Conservation (phyloP, 23 red algal genomes). For the Gracilaria domingensis region DNA sequence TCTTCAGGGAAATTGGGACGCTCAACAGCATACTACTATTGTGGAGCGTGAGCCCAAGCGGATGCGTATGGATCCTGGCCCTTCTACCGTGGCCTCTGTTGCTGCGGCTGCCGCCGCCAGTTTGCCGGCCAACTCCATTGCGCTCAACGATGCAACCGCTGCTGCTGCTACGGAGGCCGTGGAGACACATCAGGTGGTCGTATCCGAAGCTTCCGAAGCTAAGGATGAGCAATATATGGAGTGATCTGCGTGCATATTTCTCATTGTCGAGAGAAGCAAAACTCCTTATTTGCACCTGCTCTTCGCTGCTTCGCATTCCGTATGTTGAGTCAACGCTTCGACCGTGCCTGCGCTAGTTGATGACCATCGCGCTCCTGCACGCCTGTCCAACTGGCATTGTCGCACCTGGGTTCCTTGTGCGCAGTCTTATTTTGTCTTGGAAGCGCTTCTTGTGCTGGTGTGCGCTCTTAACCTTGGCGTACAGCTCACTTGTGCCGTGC, state of each 20-base stretch:
- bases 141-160: conserved; percentile 49
- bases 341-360: not conserved
- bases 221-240: conserved; percentile 48
- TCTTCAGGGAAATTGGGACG: conserved; percentile 45
- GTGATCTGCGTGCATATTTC: conserved; percentile 3
- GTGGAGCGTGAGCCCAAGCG: conserved; percentile 43
- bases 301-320: not conserved
- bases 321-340: not conserved
- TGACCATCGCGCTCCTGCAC: not conserved
- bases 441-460: not conserved
- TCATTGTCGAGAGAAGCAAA: conserved; percentile 45
- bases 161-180: conserved; percentile 29
- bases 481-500: not conserved
- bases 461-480: not conserved
- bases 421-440: not conserved
- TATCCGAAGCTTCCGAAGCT: not conserved
- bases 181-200: conserved; percentile 23
- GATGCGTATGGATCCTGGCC: conserved; percentile 16
- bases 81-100: not conserved
- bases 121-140: conserved; percentile 16
- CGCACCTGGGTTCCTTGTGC: not conserved
- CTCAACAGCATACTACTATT: not conserved
- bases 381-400: not conserved
- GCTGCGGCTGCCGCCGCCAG: not conserved
- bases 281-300: conserved; percentile 21